phyloP scores from a whole-genome alignment of 2,329 filamentous ascomycete genomes.

The Dactylonectria macrodidyma region DNA sequence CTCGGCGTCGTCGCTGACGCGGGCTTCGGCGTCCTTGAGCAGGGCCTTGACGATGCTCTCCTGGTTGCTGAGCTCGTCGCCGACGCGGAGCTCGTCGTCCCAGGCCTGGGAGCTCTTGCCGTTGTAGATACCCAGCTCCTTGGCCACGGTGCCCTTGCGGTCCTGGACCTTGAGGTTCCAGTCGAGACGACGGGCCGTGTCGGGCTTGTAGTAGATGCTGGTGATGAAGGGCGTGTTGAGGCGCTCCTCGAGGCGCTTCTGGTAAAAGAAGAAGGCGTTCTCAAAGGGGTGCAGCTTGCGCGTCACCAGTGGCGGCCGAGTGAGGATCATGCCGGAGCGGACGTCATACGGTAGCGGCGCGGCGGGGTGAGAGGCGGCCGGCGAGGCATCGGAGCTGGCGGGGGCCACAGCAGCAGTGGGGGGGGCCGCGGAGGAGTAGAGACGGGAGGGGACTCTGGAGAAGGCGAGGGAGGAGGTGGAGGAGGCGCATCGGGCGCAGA shows the following conservation, averaged over 20 bases:
- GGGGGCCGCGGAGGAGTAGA: conserved; percentile 56
- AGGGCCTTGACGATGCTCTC: conserved; percentile 77
- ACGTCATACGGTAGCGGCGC: conserved; percentile 61
- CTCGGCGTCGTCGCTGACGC: conserved; percentile 73
- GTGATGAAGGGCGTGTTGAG: conserved; percentile 88
- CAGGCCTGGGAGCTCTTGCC: conserved; percentile 79
- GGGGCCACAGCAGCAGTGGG: conserved; percentile 45
- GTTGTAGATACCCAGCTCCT: conserved; percentile 89
- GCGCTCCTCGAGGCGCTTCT: conserved; percentile 95
- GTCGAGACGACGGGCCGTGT: conserved; percentile 86
- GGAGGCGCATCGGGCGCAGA: conserved; percentile 58
- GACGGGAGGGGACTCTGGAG: conserved; percentile 48
- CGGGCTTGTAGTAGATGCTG: conserved; percentile 95
- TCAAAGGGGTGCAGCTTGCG: conserved; percentile 89
- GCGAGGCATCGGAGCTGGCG: conserved; percentile 36
- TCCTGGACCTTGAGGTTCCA: conserved; percentile 90
- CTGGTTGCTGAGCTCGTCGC: conserved; percentile 76
- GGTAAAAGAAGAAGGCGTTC: conserved; percentile 95
- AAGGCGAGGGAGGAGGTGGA: conserved; percentile 45
- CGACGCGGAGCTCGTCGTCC: conserved; percentile 92
- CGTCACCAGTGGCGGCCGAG: conserved; percentile 89
- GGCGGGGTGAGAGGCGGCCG: conserved; percentile 35
- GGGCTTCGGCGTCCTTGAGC: conserved; percentile 80
- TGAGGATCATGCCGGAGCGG: conserved; percentile 82
- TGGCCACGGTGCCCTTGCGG: conserved; percentile 79